These are phyloP conservation scores for Labyrinthula sp. DNA, from an alignment of 352 stramenopile species.

Conservation along the genomic window DNA sequence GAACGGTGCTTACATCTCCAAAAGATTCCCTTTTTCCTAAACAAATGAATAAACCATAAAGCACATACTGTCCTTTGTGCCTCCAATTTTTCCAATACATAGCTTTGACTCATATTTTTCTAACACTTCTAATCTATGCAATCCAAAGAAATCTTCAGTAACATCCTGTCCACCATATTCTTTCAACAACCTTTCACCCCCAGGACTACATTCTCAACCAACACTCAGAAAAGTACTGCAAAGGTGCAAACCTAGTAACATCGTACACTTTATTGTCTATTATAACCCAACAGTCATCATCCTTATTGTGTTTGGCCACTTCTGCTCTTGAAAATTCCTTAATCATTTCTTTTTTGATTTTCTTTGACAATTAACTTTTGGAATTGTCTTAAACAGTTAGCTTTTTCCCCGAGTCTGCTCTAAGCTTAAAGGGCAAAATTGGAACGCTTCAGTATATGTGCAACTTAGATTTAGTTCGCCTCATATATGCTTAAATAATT, in stretches of 20 bases:
- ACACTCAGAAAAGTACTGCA: too few relatives aligned
- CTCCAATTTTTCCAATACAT: constrained; percentile 9
- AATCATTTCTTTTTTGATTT: too few relatives aligned
- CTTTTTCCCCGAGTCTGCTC: too few relatives aligned
- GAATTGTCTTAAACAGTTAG: too few relatives aligned
- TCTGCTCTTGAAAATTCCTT: constrained; percentile 60
- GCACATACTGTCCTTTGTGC: constrained; percentile 3
- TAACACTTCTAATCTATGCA: constrained; percentile 12
- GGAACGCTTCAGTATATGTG: too few relatives aligned
- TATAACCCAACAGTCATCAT: constrained; percentile 64
- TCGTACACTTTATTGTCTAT: constrained; percentile 74
- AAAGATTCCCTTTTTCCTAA: constrained; percentile 1
- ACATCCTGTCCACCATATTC: constrained; percentile 5
- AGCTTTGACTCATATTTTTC: constrained; percentile 19
- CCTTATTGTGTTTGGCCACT: constrained; percentile 66
- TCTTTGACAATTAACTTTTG: too few relatives aligned
- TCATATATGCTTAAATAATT: too few relatives aligned
- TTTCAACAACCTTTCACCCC: constrained; percentile 12
- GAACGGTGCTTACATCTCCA: constrained; percentile 11
- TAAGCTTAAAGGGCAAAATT: too few relatives aligned
- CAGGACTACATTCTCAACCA: too few relatives aligned
- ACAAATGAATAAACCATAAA: background rate
- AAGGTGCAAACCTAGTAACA: constrained; percentile 41
- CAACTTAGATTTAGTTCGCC: too few relatives aligned
- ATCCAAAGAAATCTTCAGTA: constrained; percentile 22